Evolutionary conservation across 1,284 basidiomycete genomes (phyloP).

Genomic region (Moniliophthora roreri): DNA sequence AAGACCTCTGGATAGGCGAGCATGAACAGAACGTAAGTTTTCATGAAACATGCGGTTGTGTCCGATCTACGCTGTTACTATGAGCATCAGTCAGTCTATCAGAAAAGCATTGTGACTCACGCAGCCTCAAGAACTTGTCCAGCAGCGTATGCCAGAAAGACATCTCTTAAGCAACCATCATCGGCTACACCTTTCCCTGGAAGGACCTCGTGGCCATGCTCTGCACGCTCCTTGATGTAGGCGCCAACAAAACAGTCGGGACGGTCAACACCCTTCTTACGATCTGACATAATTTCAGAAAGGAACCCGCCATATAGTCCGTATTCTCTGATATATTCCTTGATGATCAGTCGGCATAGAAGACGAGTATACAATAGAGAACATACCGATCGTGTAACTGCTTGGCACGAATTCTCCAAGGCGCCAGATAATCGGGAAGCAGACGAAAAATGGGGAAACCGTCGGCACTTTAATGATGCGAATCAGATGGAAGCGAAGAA

Average conservation of each 20-base stretch:
- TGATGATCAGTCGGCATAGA: neutral
- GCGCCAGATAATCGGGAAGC: neutral
- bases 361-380: too few species aligned
- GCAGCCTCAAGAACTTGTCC: neutral
- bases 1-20: neutral
- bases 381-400: too few species aligned
- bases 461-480: too few species aligned
- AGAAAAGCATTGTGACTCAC: too few species aligned
- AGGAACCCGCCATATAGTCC: conserved; percentile 4
- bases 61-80: conserved; percentile 9
- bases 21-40: neutral
- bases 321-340: neutral
- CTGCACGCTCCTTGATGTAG: conserved; percentile 17
- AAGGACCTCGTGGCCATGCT: conserved; percentile 12
- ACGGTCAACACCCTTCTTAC: neutral
- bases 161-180: conserved; percentile 21
- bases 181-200: conserved; percentile 17
- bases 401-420: neutral
- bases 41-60: conserved; percentile 1
- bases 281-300: neutral
- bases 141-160: conserved; percentile 18
- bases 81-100: neutral
- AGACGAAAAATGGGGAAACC: neutral
- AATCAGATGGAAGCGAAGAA: neutral
- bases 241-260: neutral